Base-by-base conservation (phyloP, 2,329 filamentous ascomycete genomes). In the Aschersonia sp. region DNA sequence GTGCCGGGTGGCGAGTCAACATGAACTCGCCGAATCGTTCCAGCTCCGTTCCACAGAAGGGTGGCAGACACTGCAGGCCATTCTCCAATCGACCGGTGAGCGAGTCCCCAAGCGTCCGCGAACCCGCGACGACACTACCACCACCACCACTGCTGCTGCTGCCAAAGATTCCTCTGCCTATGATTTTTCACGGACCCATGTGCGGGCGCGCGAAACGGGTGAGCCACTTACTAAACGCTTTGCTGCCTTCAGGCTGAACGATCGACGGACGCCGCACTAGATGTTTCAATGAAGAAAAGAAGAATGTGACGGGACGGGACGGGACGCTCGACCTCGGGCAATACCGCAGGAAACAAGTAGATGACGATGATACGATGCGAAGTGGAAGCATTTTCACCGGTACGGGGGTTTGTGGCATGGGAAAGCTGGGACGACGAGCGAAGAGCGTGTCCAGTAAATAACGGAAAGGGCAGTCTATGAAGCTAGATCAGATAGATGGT, bases 11-110 rank as follows among this genome's bases (percentile, higher is more conserved):
- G 90, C 89, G 30, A 84, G 81, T 42, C 78, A 79, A 50, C 85
- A 90, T 61, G 85, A 94, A 64, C 75, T 86, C 49, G 78, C 83
- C 51, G 85, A 94, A 56, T 83, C 82, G 51, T 81, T 87, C 61
- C 83, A 92, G 62, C 76, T 98, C 56, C 79, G 88, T 66, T 83
- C 87, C 57, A 89, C 84, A 57, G 77, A 83, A 61, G 92, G 92
- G 60, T 98, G 92, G 92, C 85, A 89, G 66, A 97, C 87, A 50
- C 75, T 98, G 61, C 76, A 90, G 68, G 83, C 85, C 65, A 94
- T 98, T 64, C 78, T 97, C 70, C 81, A 92, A 81, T 85, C 88
- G 79, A 88, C 87, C 77, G 87, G 89, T 94, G 89, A 95, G 85
- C 83, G 83, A 79, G 79, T 83, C 78, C 82, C 81, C 67, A 94